A percentile compares a stretch with the other conserved stretches of the same genome.
Conservation (phyloP, 2,329 filamentous ascomycete genomes). For the Fusarium proliferatum region DNA sequence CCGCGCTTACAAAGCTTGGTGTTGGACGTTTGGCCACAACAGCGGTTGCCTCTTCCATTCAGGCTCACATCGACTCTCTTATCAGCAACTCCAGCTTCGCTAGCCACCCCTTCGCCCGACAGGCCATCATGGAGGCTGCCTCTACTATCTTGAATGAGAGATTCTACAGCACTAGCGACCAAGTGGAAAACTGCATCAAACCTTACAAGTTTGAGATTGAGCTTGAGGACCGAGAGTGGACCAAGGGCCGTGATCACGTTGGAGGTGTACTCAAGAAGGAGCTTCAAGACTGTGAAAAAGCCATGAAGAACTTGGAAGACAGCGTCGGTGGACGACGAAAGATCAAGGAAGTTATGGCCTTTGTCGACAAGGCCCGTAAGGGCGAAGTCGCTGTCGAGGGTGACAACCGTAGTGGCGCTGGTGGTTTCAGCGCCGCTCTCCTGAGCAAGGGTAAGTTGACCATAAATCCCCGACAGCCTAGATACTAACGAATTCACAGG, state of each 20-base stretch:
- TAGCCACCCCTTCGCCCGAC: slow-evolving; percentile 88
- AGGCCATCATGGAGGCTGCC: slow-evolving; percentile 92
- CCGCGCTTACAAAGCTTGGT: slow-evolving; percentile 90
- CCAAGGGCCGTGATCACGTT: slow-evolving; percentile 84
- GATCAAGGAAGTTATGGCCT: slow-evolving; percentile 87
- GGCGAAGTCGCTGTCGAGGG: slow-evolving; percentile 88
- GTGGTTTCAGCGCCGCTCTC: slow-evolving; percentile 90
- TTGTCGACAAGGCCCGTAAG: slow-evolving; percentile 89
- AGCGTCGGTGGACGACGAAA: slow-evolving; percentile 84
- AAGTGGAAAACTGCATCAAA: slow-evolving; percentile 99
- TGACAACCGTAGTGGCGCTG: slow-evolving; percentile 84
- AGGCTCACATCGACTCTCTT: slow-evolving; percentile 82
- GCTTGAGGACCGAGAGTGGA: slow-evolving; percentile 90
- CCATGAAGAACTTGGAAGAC: slow-evolving; percentile 79
- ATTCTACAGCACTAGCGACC: slow-evolving; percentile 96
- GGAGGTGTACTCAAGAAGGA: slow-evolving; percentile 86
- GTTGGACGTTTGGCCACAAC: slow-evolving; percentile 93
- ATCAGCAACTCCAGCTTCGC: slow-evolving; percentile 86
- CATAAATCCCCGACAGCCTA: background rate
- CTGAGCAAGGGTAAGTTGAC: slow-evolving; percentile 77
- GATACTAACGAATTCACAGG: slow-evolving; percentile 63
- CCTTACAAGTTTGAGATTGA: slow-evolving; percentile 99
- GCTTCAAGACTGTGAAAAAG: slow-evolving; percentile 83
- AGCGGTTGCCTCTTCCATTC: slow-evolving; percentile 88
- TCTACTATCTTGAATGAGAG: slow-evolving; percentile 91